These are phyloP conservation scores for Clavariopsis aquatica DNA, from an alignment of 495 filamentous ascomycete genomes.

Conservation along the genomic window DNA sequence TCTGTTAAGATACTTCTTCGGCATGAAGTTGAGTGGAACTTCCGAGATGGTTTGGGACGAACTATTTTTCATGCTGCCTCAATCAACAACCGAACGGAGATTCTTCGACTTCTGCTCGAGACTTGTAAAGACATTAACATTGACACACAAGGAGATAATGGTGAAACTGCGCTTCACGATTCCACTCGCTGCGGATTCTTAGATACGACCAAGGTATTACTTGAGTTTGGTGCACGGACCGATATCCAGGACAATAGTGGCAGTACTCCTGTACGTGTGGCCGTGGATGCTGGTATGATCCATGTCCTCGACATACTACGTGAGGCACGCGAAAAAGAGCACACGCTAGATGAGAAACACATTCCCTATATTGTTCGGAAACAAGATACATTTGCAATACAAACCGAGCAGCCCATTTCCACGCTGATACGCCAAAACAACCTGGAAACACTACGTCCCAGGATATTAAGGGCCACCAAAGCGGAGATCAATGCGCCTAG, in stretches of 20 bases:
- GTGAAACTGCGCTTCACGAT: conserved; percentile 28
- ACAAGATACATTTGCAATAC: conserved; percentile 16
- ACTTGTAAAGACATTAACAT: conserved; percentile 21
- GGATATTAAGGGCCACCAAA: not conserved
- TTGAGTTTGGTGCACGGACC: conserved; percentile 29
- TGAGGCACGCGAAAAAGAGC: conserved; percentile 20
- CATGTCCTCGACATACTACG: conserved; percentile 14
- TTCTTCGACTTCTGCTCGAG: conserved; percentile 17
- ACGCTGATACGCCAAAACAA: not conserved
- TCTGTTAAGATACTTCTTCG: conserved; percentile 18
- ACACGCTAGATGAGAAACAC: not conserved
- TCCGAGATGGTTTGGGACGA: conserved; percentile 14
- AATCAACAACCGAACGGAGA: conserved; percentile 12
- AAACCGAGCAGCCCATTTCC: conserved; percentile 11
- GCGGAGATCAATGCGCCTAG: conserved; percentile 17
- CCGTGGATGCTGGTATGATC: conserved; percentile 17
- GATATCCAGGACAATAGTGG: conserved; percentile 18
- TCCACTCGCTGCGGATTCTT: conserved; percentile 8
- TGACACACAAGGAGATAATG: conserved; percentile 18
- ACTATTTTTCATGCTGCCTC: conserved; percentile 20
- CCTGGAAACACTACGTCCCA: conserved; percentile 5
- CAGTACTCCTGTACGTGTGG: conserved; percentile 18
- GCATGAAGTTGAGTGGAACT: conserved; percentile 19
- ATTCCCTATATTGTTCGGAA: conserved; percentile 15
- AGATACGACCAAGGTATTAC: conserved; percentile 15